Conservation (phyloP, 495 filamentous ascomycete species). For the Daldinia bambusicola region DNA sequence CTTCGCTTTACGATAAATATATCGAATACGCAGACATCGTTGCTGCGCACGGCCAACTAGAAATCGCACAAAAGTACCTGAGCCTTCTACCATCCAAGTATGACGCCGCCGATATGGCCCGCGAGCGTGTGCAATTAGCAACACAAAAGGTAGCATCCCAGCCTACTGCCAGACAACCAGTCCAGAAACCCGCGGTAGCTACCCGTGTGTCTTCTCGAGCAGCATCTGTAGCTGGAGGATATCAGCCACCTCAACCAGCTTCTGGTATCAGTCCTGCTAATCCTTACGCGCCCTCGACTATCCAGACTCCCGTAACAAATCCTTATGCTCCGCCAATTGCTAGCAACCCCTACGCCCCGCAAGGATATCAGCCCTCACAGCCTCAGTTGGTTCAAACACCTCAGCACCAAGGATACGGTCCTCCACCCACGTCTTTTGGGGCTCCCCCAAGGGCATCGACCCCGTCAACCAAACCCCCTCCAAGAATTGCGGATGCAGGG, state of each 20-base stretch:
- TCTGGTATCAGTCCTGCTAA: slow-evolving; percentile 46
- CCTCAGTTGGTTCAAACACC: slow-evolving; percentile 43
- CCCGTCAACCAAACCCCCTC: slow-evolving; percentile 69
- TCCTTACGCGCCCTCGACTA: slow-evolving; percentile 46
- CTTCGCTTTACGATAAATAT: slow-evolving; percentile 91
- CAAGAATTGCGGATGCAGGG: slow-evolving; percentile 73
- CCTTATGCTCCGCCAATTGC: slow-evolving; percentile 69
- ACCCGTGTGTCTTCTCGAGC: slow-evolving; percentile 31
- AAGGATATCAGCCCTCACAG: slow-evolving; percentile 50
- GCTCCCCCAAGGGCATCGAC: slow-evolving; percentile 63
- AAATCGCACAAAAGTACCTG: slow-evolving; percentile 89
- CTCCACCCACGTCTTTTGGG: slow-evolving; percentile 49
- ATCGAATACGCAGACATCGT: slow-evolving; percentile 96
- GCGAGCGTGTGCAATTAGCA: slow-evolving; percentile 86
- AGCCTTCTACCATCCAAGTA: slow-evolving; percentile 86
- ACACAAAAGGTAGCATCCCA: slow-evolving; percentile 70
- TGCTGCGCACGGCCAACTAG: slow-evolving; percentile 86
- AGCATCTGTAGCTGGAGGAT: slow-evolving; percentile 43
- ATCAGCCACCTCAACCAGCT: slow-evolving; percentile 54
- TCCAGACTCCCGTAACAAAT: slow-evolving; percentile 60
- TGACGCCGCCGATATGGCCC: slow-evolving; percentile 87
- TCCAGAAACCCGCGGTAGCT: slow-evolving; percentile 30
- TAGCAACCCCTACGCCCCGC: slow-evolving; percentile 50
- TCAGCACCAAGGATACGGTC: slow-evolving; percentile 51
- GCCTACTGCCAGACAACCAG: slow-evolving; percentile 46